Evolutionary conservation across 1,139 yeast genomes (phyloP).

Genomic region (Blastobotrys illinoisensis): DNA sequence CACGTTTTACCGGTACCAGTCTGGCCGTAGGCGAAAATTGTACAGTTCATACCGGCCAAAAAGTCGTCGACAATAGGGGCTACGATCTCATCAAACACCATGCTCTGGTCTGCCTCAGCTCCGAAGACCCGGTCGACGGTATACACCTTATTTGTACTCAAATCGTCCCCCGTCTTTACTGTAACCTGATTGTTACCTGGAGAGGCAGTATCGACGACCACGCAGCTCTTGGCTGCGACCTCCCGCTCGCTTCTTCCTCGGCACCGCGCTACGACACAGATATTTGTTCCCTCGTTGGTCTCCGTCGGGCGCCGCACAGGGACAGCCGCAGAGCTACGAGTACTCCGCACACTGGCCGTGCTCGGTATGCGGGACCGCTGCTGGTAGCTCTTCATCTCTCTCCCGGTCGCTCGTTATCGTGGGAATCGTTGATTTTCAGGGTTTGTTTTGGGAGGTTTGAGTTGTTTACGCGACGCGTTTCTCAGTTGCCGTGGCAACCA

Average conservation of each 20-base stretch:
- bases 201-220: constrained; percentile 45
- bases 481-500: not conserved
- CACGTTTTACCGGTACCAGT: constrained; percentile 83
- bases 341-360: not conserved
- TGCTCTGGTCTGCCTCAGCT: constrained; percentile 62
- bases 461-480: not conserved
- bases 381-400: not conserved
- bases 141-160: constrained; percentile 42
- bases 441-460: not conserved
- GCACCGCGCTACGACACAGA: constrained; percentile 84
- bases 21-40: constrained; percentile 83
- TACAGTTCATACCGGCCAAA: constrained; percentile 52
- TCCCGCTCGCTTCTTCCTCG: constrained; percentile 76
- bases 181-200: constrained; percentile 19
- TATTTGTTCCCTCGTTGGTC: constrained; percentile 37
- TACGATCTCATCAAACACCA: constrained; percentile 55
- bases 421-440: not conserved
- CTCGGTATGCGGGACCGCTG: not conserved
- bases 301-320: not conserved
- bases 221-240: constrained; percentile 62
- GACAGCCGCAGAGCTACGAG: not conserved
- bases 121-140: constrained; percentile 68
- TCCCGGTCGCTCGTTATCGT: not conserved
- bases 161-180: constrained; percentile 19
- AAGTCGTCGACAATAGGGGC: constrained; percentile 55